A percentile compares a stretch with the other conserved stretches of the same genome.
Conservation (phyloP, 371 early-diverging fungal species). For the Mortierella sp. region DNA sequence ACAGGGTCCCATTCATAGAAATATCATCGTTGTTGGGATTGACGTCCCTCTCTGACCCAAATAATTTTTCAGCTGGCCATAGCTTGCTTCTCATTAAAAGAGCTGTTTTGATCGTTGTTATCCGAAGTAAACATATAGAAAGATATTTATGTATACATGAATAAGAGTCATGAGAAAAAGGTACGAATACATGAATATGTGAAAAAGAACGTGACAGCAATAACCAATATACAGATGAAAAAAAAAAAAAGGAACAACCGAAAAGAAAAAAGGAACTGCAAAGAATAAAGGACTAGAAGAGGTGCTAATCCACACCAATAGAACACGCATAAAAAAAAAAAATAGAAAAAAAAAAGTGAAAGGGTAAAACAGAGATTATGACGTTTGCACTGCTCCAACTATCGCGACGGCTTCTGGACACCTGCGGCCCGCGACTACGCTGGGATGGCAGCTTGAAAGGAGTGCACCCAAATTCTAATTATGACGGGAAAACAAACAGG, state of each 20-base stretch:
- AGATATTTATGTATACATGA: too few species aligned
- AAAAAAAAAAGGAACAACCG: background rate
- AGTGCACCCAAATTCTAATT: slow-evolving; percentile 20
- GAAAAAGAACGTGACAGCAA: background rate
- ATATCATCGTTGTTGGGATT: too few species aligned
- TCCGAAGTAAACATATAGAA: too few species aligned
- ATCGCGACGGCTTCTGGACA: too few species aligned
- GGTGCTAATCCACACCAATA: too few species aligned
- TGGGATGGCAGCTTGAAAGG: slow-evolving; percentile 20
- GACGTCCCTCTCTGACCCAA: too few species aligned
- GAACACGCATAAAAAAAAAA: background rate
- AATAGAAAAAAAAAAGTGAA: slow-evolving; percentile 3
- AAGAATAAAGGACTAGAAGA: too few species aligned
- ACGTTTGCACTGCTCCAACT: background rate
- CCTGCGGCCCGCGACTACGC: background rate
- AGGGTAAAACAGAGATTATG: background rate
- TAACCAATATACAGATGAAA: background rate
- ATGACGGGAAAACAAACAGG: too few species aligned
- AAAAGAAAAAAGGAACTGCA: background rate
- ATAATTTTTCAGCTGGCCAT: too few species aligned
- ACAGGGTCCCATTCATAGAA: too few species aligned
- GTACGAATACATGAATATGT: background rate
- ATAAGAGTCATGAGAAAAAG: slow-evolving; percentile 5
- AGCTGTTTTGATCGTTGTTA: too few species aligned
- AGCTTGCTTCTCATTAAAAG: too few species aligned